Conservation (phyloP, 306 rosid genomes). For the Luffa acutangula region DNA sequence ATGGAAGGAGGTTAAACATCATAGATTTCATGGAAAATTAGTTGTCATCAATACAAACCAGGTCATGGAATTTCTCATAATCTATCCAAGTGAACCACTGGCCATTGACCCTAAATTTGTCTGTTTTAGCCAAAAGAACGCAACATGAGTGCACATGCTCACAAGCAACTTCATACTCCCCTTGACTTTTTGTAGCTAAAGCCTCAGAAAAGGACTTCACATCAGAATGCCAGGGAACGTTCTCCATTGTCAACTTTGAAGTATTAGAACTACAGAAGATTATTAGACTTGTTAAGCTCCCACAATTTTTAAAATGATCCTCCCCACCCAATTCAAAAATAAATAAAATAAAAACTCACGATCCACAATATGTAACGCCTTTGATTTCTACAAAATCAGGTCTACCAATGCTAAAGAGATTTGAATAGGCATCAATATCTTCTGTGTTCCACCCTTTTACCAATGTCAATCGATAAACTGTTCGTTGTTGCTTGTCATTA, state of each 20-base stretch:
- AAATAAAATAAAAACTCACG: constrained; percentile 43
- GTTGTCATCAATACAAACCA: constrained; percentile 37
- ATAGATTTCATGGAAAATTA: background rate
- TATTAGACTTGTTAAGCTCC: constrained; percentile 14
- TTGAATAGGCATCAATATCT: constrained; percentile 75
- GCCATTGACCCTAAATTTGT: constrained; percentile 78
- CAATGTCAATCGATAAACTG: constrained; percentile 89
- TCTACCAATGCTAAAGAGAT: constrained; percentile 68
- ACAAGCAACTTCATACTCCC: constrained; percentile 87
- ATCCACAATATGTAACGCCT: constrained; percentile 96
- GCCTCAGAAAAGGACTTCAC: constrained; percentile 87
- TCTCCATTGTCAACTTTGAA: constrained; percentile 95
- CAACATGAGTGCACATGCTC: constrained; percentile 97
- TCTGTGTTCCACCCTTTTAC: constrained; percentile 97
- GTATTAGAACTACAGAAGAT: constrained; percentile 59
- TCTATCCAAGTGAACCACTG: constrained; percentile 97
- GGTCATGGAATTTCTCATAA: constrained; percentile 80
- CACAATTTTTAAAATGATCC: background rate
- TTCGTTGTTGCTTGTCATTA: constrained; percentile 80
- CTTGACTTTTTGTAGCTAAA: constrained; percentile 61
- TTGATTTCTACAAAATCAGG: constrained; percentile 97
- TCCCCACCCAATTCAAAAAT: background rate
- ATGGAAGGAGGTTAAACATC: background rate
- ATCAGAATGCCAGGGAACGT: constrained; percentile 99
- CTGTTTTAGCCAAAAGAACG: constrained; percentile 76